Base-by-base conservation (phyloP, 2,329 filamentous ascomycete species). In the Colletotrichum zoysiae region DNA sequence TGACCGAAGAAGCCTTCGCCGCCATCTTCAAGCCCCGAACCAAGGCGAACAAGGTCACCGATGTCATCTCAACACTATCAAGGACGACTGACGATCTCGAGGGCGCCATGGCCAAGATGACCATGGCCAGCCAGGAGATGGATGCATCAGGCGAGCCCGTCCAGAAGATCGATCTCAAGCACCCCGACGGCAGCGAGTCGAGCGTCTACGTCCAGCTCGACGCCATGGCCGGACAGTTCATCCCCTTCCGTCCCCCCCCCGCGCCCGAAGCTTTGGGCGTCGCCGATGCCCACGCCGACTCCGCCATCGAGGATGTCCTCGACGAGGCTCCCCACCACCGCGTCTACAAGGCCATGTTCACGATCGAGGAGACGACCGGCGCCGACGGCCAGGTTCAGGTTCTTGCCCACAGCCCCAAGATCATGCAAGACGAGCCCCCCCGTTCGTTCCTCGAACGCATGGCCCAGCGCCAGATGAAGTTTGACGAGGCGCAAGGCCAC, bases 241-340 rank as follows among this genome's bases (percentile, higher is more conserved):
- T 91, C 58, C 95, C 95, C 8, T 98, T 97, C 84, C 88, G 91
- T 67, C 92, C 94, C 30, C 96, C 95, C n/a, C 93, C 95, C 26
- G 84, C 91, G 55, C 96, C 95, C 0, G 84, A 90, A 73, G 89
- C 93, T 1, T 84, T 90, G 81, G 80, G 76, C 68, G 77, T 81
- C 57, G 72, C 78, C 51, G 79, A 83, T 56, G 75, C 67, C 16
- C 74, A 73, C 74, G 71, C 76, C 57, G 79, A 79, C 74, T 74
- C 76, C 59, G 78, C 78, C 60, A 77, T 81, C 40, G 83, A 86
- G 68, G 80, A 83, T 44, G 78, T 82, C 23, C 77, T 78, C 50
- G 75, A 79, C 18, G 70, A 64, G 11, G 76, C 76, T 33, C 74
- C 78, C 55, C 86, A 86, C 69, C 84, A 86, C 76, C 86, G 88